Percentiles rank a stretch among this genome's conserved stretches.
Evolutionary conservation across 768 basidiomycete genomes (phyloP).

Genomic region (Psilocybe tampanensis): DNA sequence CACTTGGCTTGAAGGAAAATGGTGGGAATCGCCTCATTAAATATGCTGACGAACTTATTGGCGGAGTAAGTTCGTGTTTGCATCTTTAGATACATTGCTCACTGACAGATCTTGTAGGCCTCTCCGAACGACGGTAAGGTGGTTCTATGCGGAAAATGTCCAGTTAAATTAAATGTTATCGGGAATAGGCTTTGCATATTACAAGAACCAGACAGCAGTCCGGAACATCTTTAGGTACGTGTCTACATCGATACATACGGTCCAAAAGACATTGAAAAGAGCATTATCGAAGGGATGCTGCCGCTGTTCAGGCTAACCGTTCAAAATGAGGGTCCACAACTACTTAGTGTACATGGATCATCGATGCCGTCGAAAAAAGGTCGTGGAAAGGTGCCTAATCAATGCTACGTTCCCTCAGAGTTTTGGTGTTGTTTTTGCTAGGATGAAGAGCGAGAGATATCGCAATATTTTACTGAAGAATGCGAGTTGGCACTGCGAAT

Average conservation of each 20-base stretch:
- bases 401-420: too few relatives aligned
- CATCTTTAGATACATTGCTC: too few relatives aligned
- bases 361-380: not conserved
- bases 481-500: too few relatives aligned
- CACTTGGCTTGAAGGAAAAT: constrained; percentile 47
- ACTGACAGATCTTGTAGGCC: too few relatives aligned
- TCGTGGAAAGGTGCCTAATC: too few relatives aligned
- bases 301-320: constrained; percentile 26
- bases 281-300: too few relatives aligned
- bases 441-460: too few relatives aligned
- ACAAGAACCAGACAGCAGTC: constrained; percentile 51
- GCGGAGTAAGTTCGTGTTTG: constrained; percentile 34
- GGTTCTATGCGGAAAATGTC: not conserved
- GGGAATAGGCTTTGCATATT: constrained; percentile 44
- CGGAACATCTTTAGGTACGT: constrained; percentile 59
- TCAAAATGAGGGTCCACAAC: constrained; percentile 26
- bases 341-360: too few relatives aligned
- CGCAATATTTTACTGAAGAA: too few relatives aligned
- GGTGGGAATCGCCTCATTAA: constrained; percentile 57
- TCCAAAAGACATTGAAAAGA: too few relatives aligned
- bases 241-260: constrained; percentile 18
- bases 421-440: too few relatives aligned
- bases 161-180: not conserved
- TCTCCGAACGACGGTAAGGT: constrained; percentile 55
- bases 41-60: constrained; percentile 53